A percentile compares a stretch with the other conserved stretches of the same genome.
These are phyloP conservation scores for Abortiporus biennis DNA, from an alignment of 1,284 basidiomycete species.

Conservation along the genomic window DNA sequence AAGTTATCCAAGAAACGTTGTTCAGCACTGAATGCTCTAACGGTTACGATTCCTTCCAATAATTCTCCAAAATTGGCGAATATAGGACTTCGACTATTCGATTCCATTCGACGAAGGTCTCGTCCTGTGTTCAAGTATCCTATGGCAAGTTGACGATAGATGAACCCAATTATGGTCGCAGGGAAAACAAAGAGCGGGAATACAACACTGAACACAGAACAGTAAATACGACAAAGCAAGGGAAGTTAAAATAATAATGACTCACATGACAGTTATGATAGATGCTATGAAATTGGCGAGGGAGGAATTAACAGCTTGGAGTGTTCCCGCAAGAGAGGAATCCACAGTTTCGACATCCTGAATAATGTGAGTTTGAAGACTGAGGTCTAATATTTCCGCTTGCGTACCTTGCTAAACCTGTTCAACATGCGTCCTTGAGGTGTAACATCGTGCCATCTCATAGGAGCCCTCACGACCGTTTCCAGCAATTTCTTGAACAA, in stretches of 20 bases:
- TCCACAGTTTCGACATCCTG: constrained; percentile 80
- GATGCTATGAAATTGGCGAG: constrained; percentile 69
- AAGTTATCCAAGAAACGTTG: constrained; percentile 71
- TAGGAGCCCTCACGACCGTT: constrained; percentile 57
- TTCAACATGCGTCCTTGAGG: constrained; percentile 58
- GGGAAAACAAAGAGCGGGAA: constrained; percentile 74
- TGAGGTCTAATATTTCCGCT: not conserved
- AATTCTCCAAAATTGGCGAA: constrained; percentile 79
- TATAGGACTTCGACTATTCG: constrained; percentile 64
- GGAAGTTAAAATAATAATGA: constrained; percentile 5
- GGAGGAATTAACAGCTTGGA: constrained; percentile 70
- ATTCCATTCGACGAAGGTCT: constrained; percentile 76
- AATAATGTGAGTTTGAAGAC: not conserved
- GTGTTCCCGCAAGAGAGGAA: constrained; percentile 57
- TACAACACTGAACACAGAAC: constrained; percentile 36
- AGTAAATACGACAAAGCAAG: constrained; percentile 3
- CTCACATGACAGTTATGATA: constrained; percentile 55
- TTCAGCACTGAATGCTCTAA: constrained; percentile 86
- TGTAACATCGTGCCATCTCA: constrained; percentile 47
- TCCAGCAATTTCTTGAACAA: constrained; percentile 53
- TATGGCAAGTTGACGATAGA: constrained; percentile 60
- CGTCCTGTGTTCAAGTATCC: constrained; percentile 74
- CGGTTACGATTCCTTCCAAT: constrained; percentile 76
- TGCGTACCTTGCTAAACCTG: constrained; percentile 52
- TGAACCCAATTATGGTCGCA: constrained; percentile 56